phyloP scores from a whole-genome alignment of 1,284 basidiomycete species.

The Hymenochaete sp. region DNA sequence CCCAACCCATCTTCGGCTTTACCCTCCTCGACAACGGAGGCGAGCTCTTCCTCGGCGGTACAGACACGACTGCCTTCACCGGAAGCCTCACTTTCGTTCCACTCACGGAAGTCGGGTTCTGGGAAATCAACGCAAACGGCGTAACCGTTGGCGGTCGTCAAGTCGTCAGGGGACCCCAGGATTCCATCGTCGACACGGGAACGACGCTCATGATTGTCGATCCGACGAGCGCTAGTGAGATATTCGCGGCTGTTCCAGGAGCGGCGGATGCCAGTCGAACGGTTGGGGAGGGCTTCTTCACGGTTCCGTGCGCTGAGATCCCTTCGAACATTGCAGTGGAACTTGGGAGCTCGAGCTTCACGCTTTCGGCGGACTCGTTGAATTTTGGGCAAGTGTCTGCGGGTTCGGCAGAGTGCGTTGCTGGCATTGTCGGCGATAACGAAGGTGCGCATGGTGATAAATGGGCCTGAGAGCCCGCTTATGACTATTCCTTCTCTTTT shows the following conservation, averaged over 20 bases:
- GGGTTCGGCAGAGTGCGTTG: constrained; percentile 20
- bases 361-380: constrained; percentile 18
- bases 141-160: constrained; percentile 21
- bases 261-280: constrained; percentile 21
- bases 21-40: constrained; percentile 40
- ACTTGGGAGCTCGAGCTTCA: constrained; percentile 19
- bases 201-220: constrained; percentile 50
- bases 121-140: constrained; percentile 25
- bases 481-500: background rate
- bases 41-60: constrained; percentile 45
- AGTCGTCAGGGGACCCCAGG: constrained; percentile 10
- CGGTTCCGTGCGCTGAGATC: constrained; percentile 18
- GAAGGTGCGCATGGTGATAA: constrained; percentile 1
- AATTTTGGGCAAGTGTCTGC: constrained; percentile 21
- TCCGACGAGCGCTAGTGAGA: constrained; percentile 31
- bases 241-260: constrained; percentile 40
- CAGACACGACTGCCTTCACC: constrained; percentile 24
- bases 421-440: constrained; percentile 17
- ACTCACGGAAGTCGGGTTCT: constrained; percentile 22
- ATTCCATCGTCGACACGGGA: constrained; percentile 28
- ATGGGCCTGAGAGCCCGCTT: too few relatives aligned
- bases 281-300: constrained; percentile 21
- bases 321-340: constrained; percentile 16
- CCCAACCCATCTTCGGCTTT: constrained; percentile 37
- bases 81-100: constrained; percentile 14